phyloP scores from a whole-genome alignment of 208 protist species.

The Leishmania tropica region DNA sequence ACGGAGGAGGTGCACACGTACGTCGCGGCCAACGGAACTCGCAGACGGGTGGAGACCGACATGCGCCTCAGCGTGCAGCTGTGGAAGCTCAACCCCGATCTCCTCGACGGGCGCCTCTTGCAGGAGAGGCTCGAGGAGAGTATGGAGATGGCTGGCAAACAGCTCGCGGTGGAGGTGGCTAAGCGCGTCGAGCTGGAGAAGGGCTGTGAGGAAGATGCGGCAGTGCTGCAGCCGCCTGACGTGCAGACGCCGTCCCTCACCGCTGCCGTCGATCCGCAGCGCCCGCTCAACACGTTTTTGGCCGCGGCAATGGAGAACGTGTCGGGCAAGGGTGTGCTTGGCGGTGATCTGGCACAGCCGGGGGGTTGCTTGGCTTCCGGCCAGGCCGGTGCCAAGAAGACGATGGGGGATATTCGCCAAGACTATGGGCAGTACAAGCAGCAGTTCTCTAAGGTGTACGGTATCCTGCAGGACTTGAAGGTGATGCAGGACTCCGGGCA shows the following conservation, averaged over 20 bases:
- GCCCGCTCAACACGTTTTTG: slow-evolving; percentile 25
- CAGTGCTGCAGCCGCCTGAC: slow-evolving; percentile 26
- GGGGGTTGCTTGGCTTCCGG: slow-evolving; percentile 3
- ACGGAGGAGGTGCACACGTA: slow-evolving; percentile 61
- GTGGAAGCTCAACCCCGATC: slow-evolving; percentile 69
- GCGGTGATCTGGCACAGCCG: slow-evolving; percentile 30
- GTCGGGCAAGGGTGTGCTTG: slow-evolving; percentile 32
- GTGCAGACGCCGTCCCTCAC: slow-evolving; percentile 9
- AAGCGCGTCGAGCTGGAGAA: slow-evolving; percentile 17
- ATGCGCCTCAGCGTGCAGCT: slow-evolving; percentile 84
- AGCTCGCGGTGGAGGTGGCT: slow-evolving; percentile 27
- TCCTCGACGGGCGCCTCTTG: slow-evolving; percentile 72
- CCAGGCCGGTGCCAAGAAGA: slow-evolving; percentile 13
- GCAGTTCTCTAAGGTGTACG: slow-evolving; percentile 78
- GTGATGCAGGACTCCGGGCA: slow-evolving; percentile 63
- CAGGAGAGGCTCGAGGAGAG: slow-evolving; percentile 71
- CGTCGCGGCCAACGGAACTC: slow-evolving; percentile 25
- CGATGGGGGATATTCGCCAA: slow-evolving; percentile 41
- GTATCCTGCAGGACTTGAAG: slow-evolving; percentile 84
- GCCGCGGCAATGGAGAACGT: slow-evolving; percentile 13
- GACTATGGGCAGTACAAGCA: slow-evolving; percentile 76
- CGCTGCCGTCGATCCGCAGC: slow-evolving; percentile 13
- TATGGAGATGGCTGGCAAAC: slow-evolving; percentile 39
- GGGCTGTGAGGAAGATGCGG: slow-evolving; percentile 24
- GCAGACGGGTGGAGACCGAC: slow-evolving; percentile 58